Evolutionary conservation across 208 protist species (phyloP).

Genomic region (Trypanosoma vivax): DNA sequence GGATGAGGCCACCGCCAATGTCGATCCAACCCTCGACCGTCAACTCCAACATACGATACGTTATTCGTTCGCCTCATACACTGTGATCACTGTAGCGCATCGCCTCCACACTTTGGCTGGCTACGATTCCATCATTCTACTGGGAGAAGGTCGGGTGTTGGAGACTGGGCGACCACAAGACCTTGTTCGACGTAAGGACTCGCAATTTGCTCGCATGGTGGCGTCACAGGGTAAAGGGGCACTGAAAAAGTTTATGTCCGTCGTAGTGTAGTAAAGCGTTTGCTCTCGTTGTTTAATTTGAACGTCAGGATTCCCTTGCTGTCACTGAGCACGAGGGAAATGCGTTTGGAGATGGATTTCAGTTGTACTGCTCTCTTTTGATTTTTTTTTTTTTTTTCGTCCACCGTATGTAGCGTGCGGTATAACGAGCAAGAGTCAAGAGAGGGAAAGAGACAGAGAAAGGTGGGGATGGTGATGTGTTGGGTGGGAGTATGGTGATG

Average conservation of each 20-base stretch:
- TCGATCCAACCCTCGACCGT: constrained; percentile 19
- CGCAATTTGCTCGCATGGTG: constrained; percentile 21
- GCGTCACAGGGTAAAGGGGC: constrained; percentile 7
- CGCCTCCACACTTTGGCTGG: constrained; percentile 52
- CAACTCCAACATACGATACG: constrained; percentile 32
- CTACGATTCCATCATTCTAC: constrained; percentile 48
- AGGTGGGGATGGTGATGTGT: too few species aligned
- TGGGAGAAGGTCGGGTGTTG: constrained; percentile 36
- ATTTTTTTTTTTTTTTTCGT: too few species aligned
- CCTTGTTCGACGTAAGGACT: constrained; percentile 27
- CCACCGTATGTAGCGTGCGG: too few species aligned
- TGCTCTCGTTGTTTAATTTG: too few species aligned
- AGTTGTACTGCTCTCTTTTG: too few species aligned
- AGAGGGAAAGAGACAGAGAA: too few species aligned
- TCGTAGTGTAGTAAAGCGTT: too few species aligned
- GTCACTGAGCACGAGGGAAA: too few species aligned
- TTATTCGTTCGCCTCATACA: constrained; percentile 44
- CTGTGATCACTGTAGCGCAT: constrained; percentile 62
- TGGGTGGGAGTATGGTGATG: too few species aligned
- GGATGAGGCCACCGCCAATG: constrained; percentile 26
- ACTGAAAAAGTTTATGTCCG: constrained; percentile 15
- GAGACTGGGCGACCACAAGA: constrained; percentile 48
- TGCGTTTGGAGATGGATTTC: too few species aligned
- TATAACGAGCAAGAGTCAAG: too few species aligned
- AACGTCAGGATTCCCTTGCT: too few species aligned